Conservation (phyloP, 768 basidiomycete genomes). For the Fomitopsis pulvina region DNA sequence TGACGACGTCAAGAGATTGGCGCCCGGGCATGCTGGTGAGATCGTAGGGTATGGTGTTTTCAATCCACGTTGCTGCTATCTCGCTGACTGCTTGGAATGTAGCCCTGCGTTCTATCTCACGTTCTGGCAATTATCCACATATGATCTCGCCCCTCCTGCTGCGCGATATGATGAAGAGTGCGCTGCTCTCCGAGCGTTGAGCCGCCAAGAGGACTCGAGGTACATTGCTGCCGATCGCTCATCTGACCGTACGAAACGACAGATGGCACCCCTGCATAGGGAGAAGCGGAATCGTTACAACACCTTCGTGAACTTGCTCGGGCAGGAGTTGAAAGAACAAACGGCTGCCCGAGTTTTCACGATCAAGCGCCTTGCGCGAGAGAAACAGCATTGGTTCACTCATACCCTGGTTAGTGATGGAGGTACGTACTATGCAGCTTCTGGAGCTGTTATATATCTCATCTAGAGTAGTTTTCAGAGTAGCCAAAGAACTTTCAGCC, state of each 20-base stretch:
- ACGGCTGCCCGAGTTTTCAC: conserved; percentile 66
- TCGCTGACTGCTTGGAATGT: conserved; percentile 9
- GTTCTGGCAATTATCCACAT: conserved; percentile 94
- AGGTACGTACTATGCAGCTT: too few relatives aligned
- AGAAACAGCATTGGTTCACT: conserved; percentile 81
- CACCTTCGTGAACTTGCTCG: conserved; percentile 47
- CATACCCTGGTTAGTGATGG: conserved; percentile 36
- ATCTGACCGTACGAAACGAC: conserved; percentile 52
- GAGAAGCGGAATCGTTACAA: conserved; percentile 62
- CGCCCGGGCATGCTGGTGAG: conserved; percentile 57
- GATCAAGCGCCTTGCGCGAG: conserved; percentile 66
- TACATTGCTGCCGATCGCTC: conserved; percentile 66
- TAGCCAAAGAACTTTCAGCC: conserved; percentile 46
- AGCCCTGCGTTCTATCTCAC: conserved; percentile 92
- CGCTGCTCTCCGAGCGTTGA: conserved; percentile 49
- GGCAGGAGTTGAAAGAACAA: conserved; percentile 73
- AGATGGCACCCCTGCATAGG: conserved; percentile 51
- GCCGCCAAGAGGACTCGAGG: conserved; percentile 61
- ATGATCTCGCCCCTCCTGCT: conserved; percentile 78
- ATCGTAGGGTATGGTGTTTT: conserved; percentile 58
- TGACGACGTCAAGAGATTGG: conserved; percentile 65
- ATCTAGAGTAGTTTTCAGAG: conserved; percentile 20
- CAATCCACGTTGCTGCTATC: not conserved
- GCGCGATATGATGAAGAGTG: conserved; percentile 77
- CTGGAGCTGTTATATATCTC: not conserved